Conservation (phyloP, 768 basidiomycete species). For the Lactarius quietus region DNA sequence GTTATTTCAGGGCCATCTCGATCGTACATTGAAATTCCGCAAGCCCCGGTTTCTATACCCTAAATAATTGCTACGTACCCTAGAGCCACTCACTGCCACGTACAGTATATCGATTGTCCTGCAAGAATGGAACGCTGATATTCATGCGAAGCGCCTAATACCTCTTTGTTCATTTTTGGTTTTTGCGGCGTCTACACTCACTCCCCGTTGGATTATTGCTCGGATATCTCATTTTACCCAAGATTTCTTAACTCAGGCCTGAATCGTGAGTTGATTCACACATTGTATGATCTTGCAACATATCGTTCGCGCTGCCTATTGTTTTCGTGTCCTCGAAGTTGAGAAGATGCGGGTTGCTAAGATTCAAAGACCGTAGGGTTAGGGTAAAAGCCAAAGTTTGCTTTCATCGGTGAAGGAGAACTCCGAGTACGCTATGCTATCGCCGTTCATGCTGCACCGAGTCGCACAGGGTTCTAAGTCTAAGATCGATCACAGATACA, state of each 20-base stretch:
- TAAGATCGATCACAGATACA: no score
- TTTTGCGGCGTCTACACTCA: background rate
- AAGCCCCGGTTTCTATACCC: slow-evolving; percentile 7
- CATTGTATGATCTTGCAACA: background rate
- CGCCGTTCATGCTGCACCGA: no score
- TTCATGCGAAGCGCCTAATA: slow-evolving; percentile 5
- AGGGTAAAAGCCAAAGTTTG: no score
- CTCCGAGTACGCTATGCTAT: no score
- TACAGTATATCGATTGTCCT: background rate
- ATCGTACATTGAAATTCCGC: background rate
- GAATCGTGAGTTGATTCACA: background rate
- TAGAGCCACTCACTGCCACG: slow-evolving; percentile 2
- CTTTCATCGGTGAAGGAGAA: no score
- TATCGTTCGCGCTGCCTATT: background rate
- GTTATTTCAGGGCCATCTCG: background rate
- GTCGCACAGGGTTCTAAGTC: no score
- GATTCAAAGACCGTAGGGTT: background rate
- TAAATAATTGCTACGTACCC: slow-evolving; percentile 2
- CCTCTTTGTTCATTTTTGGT: background rate
- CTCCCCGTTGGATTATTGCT: background rate
- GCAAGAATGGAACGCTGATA: slow-evolving; percentile 1
- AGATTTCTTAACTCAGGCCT: background rate
- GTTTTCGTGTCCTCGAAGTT: background rate
- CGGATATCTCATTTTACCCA: background rate
- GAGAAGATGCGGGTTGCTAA: background rate